Evolutionary conservation across 768 basidiomycete genomes (phyloP), one percentile per base, ranked within the genome.

Genomic region (Tephrocybe rancida): DNA sequence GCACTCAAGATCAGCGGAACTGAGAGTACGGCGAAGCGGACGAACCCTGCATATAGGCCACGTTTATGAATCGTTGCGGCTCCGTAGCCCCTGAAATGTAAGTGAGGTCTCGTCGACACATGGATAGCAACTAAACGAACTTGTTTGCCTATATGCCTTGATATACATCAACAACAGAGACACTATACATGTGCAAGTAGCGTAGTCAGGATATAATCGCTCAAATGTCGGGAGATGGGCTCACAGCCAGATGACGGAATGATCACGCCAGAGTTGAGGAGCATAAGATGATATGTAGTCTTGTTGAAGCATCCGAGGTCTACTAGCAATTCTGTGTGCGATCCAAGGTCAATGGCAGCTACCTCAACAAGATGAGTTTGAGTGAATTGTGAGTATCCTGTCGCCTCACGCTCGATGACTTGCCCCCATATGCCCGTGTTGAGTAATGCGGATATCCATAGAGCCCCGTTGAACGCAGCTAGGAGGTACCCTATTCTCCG

Each of bases 401-500:
- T 38, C 18, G 5, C 30, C 44, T 26, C n/a, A 45, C 43, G 18
- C 22, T 21, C 27, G 2, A 46, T 3, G 19, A n/a, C 22, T 1
- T 21, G 35, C 5, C 27, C n/a, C 54, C 50, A 57, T 8, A 55
- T 19, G 9, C 46, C 39, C 19, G 54, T 49, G n/a, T 62, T 43
- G 1, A 42, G 51, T 7, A 56, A 29, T 21, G 35, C 54, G 9
- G 50, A 32, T 1, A 48, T 37, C 61, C 55, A 57, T 16, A 42
- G 45, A 4, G 44, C 50, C 25, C 51, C 34, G 44, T 49, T 61
- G n/a, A 58, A 47, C 14, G 51, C 30, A 0, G 51, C 35, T 8
- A 63, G 48, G 7, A 57, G 34, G 16, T 58, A 25, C 1, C 50
- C 54, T 24, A 65, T 39, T 22, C 39, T 50, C 7, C 45, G 38